Percentiles rank a stretch among this genome's conserved stretches.
phyloP scores from a whole-genome alignment of 345 rosid genomes.

The Camelina laxa region DNA sequence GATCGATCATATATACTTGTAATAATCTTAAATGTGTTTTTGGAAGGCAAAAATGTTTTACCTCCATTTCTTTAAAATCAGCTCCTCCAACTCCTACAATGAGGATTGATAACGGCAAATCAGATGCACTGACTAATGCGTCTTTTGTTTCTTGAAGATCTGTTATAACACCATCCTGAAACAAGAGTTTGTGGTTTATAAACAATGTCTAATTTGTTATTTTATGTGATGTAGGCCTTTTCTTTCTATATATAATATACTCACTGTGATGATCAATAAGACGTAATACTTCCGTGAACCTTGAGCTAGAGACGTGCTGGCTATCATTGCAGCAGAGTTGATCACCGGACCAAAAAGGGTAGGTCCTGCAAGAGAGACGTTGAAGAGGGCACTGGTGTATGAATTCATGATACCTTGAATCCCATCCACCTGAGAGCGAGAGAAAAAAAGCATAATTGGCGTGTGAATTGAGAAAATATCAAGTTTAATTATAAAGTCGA shows the following conservation, averaged over 20 bases:
- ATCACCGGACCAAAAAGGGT: conserved; percentile 93
- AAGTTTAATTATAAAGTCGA: neutral
- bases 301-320: conserved; percentile 72
- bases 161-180: conserved; percentile 91
- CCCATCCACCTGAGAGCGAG: conserved; percentile 76
- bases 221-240: neutral
- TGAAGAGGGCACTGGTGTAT: conserved; percentile 77
- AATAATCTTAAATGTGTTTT: conserved; percentile 4
- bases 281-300: conserved; percentile 68
- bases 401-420: conserved; percentile 85
- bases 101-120: conserved; percentile 86
- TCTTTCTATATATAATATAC: conserved; percentile 19
- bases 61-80: conserved; percentile 99
- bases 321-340: conserved; percentile 67
- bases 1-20: conserved; percentile 2
- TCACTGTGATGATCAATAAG: conserved; percentile 89
- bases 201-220: conserved; percentile 8
- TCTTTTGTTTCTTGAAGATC: conserved; percentile 98
- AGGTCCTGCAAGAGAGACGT: conserved; percentile 95
- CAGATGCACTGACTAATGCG: conserved; percentile 91
- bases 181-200: neutral
- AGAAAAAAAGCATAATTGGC: neutral
- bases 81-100: conserved; percentile 99
- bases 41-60: conserved; percentile 13
- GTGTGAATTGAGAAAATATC: conserved; percentile 3